Percentiles rank a stretch among this genome's conserved stretches.
These are phyloP conservation scores for Meyerozyma carpophila DNA, from an alignment of 1,139 yeast genomes.

Conservation along the genomic window DNA sequence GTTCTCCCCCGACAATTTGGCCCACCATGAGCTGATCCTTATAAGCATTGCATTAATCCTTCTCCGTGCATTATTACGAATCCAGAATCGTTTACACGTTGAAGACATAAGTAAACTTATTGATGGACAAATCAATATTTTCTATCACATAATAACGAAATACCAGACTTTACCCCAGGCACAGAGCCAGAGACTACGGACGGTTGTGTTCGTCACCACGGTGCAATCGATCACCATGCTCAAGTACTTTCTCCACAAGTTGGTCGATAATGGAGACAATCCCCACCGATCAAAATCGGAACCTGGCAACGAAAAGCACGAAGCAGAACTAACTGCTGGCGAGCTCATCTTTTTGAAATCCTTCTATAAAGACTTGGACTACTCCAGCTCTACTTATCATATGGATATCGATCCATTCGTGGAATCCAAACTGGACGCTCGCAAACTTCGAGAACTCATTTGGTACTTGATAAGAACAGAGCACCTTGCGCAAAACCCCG, in stretches of 20 bases:
- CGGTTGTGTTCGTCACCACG: constrained; percentile 20
- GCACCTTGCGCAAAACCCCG: constrained; percentile 17
- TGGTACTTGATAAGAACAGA: constrained; percentile 31
- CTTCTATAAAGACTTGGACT: background rate
- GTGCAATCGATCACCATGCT: constrained; percentile 28
- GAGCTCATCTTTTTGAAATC: background rate
- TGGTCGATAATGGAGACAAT: background rate
- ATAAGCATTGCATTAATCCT: constrained; percentile 27
- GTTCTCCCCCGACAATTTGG: constrained; percentile 14
- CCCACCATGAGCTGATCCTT: constrained; percentile 18
- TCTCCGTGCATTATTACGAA: constrained; percentile 16
- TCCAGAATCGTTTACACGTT: constrained; percentile 10
- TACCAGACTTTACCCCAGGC: constrained; percentile 9
- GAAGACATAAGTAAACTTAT: constrained; percentile 12
- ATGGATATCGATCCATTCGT: background rate
- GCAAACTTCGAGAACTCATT: constrained; percentile 23
- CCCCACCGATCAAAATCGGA: background rate
- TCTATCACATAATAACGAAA: constrained; percentile 21
- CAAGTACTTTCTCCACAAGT: constrained; percentile 23
- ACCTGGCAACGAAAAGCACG: background rate
- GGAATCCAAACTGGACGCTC: constrained; percentile 16
- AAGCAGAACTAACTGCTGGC: background rate
- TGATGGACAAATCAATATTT: constrained; percentile 29
- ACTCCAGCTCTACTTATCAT: background rate
- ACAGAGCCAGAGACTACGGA: constrained; percentile 9